Conservation (phyloP, 2,329 filamentous ascomycete genomes). For the Pseudogymnoascus pannorum region DNA sequence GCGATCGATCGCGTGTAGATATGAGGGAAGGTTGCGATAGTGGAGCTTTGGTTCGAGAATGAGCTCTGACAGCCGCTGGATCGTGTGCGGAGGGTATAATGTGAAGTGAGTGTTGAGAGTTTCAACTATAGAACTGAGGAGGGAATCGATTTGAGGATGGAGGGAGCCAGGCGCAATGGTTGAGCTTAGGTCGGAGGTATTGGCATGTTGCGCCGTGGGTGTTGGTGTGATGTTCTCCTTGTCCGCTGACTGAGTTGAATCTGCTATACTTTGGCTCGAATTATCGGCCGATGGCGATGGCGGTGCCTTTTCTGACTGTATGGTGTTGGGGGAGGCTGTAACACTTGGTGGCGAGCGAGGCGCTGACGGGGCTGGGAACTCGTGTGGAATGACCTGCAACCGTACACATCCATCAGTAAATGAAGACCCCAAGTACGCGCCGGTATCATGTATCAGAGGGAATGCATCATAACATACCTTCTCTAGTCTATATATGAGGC, state of each 20-base stretch:
- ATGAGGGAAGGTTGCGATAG: conserved; percentile 75
- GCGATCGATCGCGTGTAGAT: conserved; percentile 83
- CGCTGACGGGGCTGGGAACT: conserved; percentile 60
- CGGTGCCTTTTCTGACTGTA: conserved; percentile 56
- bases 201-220: conserved; percentile 30
- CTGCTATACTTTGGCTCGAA: conserved; percentile 17
- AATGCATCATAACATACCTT: conserved; percentile 20
- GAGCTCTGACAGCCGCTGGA: conserved; percentile 87
- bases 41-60: conserved; percentile 67
- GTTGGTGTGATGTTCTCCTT: conserved; percentile 59
- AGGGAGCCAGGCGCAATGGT: conserved; percentile 37
- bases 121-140: conserved; percentile 52
- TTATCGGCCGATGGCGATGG: conserved; percentile 38
- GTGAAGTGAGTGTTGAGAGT: conserved; percentile 62
- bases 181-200: conserved; percentile 18
- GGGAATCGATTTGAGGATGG: conserved; percentile 55
- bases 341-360: conserved; percentile 39
- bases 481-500: conserved; percentile 32
- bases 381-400: conserved; percentile 61
- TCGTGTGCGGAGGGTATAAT: conserved; percentile 75
- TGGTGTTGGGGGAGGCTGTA: conserved; percentile 58
- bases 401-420: neutral
- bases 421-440: neutral
- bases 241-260: conserved; percentile 45
- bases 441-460: neutral